Evolutionary conservation across 345 rosid genomes (phyloP).

Genomic region (Eucalyptus urophylla): DNA sequence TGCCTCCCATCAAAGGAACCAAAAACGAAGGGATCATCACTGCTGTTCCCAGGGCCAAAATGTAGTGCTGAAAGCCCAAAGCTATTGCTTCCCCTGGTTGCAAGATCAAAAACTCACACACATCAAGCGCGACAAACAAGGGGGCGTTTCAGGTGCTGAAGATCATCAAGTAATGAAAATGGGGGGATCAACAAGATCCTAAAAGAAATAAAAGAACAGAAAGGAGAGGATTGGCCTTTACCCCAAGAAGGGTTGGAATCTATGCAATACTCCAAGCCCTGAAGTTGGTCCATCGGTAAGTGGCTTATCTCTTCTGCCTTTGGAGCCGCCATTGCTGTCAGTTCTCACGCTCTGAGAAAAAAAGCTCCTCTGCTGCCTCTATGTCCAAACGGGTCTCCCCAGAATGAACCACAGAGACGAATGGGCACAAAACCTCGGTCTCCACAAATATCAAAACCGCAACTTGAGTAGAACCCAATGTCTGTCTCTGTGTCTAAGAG

Average conservation of each 20-base stretch:
- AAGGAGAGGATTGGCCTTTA: constrained; percentile 4
- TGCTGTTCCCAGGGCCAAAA: constrained; percentile 92
- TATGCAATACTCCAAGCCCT: constrained; percentile 94
- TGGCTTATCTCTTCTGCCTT: constrained; percentile 87
- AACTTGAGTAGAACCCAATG: not conserved
- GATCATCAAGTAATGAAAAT: not conserved
- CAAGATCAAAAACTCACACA: not conserved
- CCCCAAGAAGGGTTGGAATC: constrained; percentile 99
- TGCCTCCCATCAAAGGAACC: constrained; percentile 96
- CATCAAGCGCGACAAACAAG: not conserved
- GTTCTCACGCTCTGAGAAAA: not conserved
- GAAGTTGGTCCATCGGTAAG: constrained; percentile 97
- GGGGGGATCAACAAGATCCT: not conserved
- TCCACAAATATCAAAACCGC: not conserved
- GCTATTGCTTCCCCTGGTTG: constrained; percentile 83
- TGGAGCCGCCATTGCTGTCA: constrained; percentile 52
- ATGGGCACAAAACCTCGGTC: not conserved
- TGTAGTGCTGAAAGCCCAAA: constrained; percentile 91
- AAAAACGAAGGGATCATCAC: constrained; percentile 99
- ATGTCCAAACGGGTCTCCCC: constrained; percentile 6
- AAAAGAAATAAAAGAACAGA: not conserved
- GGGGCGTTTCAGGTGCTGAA: not conserved
- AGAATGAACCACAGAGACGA: not conserved
- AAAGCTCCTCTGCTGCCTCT: not conserved
- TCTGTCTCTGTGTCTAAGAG: not conserved